A percentile compares a stretch with the other conserved stretches of the same genome.
These are phyloP conservation scores for Fusarium sp. DNA, from an alignment of 2,329 filamentous ascomycete genomes.

Conservation along the genomic window DNA sequence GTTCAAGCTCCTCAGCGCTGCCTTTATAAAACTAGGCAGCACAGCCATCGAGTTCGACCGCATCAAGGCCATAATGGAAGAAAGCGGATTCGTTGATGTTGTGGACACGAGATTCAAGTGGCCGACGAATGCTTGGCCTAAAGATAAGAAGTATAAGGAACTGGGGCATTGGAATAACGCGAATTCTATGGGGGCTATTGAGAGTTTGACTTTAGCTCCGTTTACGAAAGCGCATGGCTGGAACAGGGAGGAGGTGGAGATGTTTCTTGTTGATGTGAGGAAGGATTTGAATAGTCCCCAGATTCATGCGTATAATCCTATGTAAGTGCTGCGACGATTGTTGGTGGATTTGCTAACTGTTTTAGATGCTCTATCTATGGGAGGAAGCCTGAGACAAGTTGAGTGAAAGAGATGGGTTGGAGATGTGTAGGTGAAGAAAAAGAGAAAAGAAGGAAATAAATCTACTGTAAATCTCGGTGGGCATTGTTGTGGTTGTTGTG, in stretches of 20 bases:
- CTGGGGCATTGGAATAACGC: constrained; percentile 19
- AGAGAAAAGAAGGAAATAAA: too few relatives aligned
- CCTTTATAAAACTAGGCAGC: constrained; percentile 1
- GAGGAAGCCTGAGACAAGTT: neutral
- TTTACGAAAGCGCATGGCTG: constrained; percentile 28
- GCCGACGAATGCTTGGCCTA: constrained; percentile 24
- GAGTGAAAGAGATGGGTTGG: too few relatives aligned
- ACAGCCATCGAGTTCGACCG: neutral
- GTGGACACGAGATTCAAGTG: constrained; percentile 10
- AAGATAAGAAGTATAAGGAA: constrained; percentile 25
- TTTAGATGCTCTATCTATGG: neutral
- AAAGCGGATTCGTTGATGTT: neutral
- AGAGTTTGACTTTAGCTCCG: constrained; percentile 13
- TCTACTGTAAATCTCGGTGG: too few relatives aligned
- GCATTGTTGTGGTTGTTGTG: too few relatives aligned
- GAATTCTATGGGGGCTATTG: neutral
- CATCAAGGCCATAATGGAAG: constrained; percentile 14
- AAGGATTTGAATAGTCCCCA: constrained; percentile 19
- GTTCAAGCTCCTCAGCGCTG: neutral
- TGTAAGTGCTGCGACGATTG: neutral
- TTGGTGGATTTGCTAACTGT: neutral
- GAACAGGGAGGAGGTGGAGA: constrained; percentile 11
- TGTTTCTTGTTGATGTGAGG: constrained; percentile 22
- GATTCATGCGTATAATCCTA: constrained; percentile 32
- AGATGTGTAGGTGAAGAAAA: too few relatives aligned